These are phyloP conservation scores for Mortierella polycephala DNA, from an alignment of 371 early-diverging fungal genomes.

Conservation along the genomic window DNA sequence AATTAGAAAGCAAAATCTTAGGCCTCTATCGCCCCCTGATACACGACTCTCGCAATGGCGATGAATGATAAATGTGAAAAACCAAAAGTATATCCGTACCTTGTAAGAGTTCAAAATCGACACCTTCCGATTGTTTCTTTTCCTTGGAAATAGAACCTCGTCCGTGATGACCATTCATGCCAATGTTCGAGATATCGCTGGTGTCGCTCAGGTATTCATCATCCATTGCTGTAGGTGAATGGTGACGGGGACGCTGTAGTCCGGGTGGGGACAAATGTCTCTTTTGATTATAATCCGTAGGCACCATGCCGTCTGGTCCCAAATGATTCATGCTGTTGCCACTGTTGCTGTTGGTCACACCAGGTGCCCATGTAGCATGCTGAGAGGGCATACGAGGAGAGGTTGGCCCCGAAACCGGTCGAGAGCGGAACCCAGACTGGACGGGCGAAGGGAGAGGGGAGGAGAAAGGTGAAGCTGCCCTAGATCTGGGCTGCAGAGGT, in stretches of 20 bases:
- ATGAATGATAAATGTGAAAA: background rate
- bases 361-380: slow-evolving; percentile 15
- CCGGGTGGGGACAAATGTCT: slow-evolving; percentile 38
- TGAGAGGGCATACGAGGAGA: slow-evolving; percentile 28
- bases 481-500: slow-evolving; percentile 26
- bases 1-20: background rate
- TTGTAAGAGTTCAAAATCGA: slow-evolving; percentile 78
- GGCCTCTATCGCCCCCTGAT: no score
- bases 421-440: slow-evolving; percentile 47
- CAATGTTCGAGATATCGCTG: slow-evolving; percentile 65
- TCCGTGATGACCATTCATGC: slow-evolving; percentile 50
- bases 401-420: slow-evolving; percentile 47
- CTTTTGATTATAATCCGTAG: slow-evolving; percentile 45
- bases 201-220: slow-evolving; percentile 69
- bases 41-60: no score
- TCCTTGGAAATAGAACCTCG: slow-evolving; percentile 64
- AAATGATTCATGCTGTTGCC: slow-evolving; percentile 19
- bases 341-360: slow-evolving; percentile 6
- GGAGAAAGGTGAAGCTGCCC: slow-evolving; percentile 36
- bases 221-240: slow-evolving; percentile 20
- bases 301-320: slow-evolving; percentile 17
- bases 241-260: slow-evolving; percentile 15
- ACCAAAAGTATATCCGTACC: slow-evolving; percentile 59
- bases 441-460: slow-evolving; percentile 53
- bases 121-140: slow-evolving; percentile 77